These are phyloP conservation scores for Apostasia shenzhenica DNA, from an alignment of 106 monocot genomes.

Conservation along the genomic window DNA sequence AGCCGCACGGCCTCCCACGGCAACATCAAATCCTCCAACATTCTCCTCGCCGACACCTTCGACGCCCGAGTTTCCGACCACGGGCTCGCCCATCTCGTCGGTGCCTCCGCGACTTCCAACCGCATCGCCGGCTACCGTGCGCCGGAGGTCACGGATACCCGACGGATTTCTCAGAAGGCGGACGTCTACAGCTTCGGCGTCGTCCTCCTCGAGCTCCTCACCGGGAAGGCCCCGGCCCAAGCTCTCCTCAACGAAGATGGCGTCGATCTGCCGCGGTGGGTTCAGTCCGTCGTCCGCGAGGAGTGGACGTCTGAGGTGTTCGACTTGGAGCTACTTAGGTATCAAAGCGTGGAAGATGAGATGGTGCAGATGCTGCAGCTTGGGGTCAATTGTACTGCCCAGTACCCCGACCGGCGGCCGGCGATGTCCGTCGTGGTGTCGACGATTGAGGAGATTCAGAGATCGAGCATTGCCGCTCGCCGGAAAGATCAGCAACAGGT, in stretches of 20 bases:
- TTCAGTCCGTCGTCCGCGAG: conserved; percentile 62
- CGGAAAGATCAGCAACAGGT: neutral
- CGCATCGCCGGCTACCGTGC: conserved; percentile 66
- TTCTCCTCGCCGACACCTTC: conserved; percentile 38
- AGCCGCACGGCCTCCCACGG: conserved; percentile 58
- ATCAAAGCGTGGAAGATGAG: conserved; percentile 53
- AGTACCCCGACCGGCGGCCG: conserved; percentile 60
- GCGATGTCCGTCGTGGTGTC: conserved; percentile 53
- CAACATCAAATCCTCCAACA: conserved; percentile 89
- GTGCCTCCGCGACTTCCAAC: conserved; percentile 26
- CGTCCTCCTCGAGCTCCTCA: conserved; percentile 81
- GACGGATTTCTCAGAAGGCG: conserved; percentile 59
- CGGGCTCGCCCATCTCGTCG: conserved; percentile 53
- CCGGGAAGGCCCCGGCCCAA: conserved; percentile 68
- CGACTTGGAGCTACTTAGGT: conserved; percentile 51
- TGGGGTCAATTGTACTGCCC: conserved; percentile 53
- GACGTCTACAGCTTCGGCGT: conserved; percentile 96
- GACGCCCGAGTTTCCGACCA: conserved; percentile 67
- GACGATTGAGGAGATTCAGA: conserved; percentile 42
- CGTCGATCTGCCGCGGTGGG: conserved; percentile 80
- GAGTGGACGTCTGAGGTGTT: conserved; percentile 86
- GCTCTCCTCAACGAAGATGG: conserved; percentile 56
- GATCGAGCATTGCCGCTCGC: conserved; percentile 2
- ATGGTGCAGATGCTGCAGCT: conserved; percentile 80
- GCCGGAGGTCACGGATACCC: conserved; percentile 59